These are phyloP conservation scores for Saksenaea oblongispora DNA, from an alignment of 371 early-diverging fungal species.

Conservation along the genomic window DNA sequence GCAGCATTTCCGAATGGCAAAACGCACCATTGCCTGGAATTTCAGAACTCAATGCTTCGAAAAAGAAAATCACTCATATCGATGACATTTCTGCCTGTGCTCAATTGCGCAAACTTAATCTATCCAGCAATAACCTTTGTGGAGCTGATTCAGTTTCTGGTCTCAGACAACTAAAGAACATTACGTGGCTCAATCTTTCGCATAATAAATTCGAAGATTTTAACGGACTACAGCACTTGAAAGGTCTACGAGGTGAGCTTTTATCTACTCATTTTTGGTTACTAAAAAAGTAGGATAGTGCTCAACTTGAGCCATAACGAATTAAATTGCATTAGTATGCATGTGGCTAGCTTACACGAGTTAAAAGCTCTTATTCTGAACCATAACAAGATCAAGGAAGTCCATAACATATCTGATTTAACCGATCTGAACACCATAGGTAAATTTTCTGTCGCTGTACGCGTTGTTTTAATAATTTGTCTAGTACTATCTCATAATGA, in stretches of 20 bases:
- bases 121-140: constrained; percentile 66
- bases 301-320: constrained; percentile 78
- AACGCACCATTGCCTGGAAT: constrained; percentile 41
- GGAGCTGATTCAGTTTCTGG: constrained; percentile 56
- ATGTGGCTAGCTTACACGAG: constrained; percentile 55
- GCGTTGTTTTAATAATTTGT: not conserved
- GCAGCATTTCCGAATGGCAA: constrained; percentile 36
- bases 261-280: constrained; percentile 3
- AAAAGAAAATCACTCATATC: constrained; percentile 62
- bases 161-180: constrained; percentile 48
- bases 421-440: constrained; percentile 72
- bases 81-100: constrained; percentile 71
- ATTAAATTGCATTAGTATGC: constrained; percentile 61
- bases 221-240: constrained; percentile 61
- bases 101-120: constrained; percentile 68
- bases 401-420: constrained; percentile 66
- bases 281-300: constrained; percentile 35
- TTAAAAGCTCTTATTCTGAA: constrained; percentile 85
- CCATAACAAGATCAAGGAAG: constrained; percentile 67
- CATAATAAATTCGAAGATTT: constrained; percentile 65
- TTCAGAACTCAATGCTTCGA: constrained; percentile 51
- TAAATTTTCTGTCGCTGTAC: constrained; percentile 17
- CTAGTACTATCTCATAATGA: constrained; percentile 81
- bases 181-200: constrained; percentile 71
- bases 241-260: constrained; percentile 66